Percentiles rank a stretch among this genome's conserved stretches.
phyloP scores from a whole-genome alignment of 345 rosid species.

The Lepidium aucheri region DNA sequence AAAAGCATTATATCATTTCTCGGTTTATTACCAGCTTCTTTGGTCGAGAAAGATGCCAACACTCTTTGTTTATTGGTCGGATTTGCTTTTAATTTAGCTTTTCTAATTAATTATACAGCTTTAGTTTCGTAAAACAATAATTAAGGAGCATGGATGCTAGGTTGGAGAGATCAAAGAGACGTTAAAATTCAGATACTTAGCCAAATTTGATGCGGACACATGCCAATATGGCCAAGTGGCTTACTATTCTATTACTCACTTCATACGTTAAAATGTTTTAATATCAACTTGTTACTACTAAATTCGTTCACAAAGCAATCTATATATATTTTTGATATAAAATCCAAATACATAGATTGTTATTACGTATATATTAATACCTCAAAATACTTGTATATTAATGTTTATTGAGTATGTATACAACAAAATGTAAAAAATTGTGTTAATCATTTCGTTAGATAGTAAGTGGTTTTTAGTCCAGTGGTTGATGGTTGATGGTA shows the following conservation, averaged over 20 bases:
- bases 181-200: slow-evolving; percentile 14
- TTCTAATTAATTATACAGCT: slow-evolving; percentile 7
- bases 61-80: neutral
- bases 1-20: neutral
- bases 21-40: neutral
- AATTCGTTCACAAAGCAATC: slow-evolving; percentile 7
- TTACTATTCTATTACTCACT: slow-evolving; percentile 1
- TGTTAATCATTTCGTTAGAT: too few species aligned
- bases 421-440: slow-evolving; percentile 4
- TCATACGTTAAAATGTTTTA: neutral
- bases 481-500: too few species aligned
- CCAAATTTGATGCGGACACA: slow-evolving; percentile 30
- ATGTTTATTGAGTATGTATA: slow-evolving; percentile 5
- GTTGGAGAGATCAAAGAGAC: slow-evolving; percentile 13
- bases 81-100: neutral
- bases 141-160: slow-evolving; percentile 23
- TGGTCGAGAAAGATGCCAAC: slow-evolving; percentile 14
- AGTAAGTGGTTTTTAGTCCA: too few species aligned
- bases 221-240: slow-evolving; percentile 29
- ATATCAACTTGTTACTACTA: slow-evolving; percentile 15
- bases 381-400: neutral
- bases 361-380: neutral
- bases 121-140: slow-evolving; percentile 17
- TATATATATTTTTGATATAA: neutral
- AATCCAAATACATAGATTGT: neutral